Conservation (phyloP, 2,329 filamentous ascomycete species). For the Colletotrichum costaricense region DNA sequence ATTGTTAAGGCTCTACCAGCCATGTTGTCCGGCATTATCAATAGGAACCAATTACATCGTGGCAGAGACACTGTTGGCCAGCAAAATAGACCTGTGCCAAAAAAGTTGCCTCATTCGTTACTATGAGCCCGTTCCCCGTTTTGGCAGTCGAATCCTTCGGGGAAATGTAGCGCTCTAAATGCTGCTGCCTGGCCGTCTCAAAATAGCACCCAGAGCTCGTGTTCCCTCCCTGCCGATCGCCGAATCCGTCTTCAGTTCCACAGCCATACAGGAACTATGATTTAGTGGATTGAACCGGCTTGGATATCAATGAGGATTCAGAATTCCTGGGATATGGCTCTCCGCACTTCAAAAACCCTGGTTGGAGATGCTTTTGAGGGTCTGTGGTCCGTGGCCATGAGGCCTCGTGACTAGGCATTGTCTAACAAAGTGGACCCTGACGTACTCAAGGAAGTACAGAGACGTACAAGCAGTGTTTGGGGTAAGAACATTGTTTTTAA, state of each 20-base stretch:
- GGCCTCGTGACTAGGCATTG: background rate
- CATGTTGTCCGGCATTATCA: background rate
- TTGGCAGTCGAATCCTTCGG: conserved; percentile 16
- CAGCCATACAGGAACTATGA: background rate
- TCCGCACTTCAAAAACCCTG: background rate
- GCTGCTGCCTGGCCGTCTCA: conserved; percentile 24
- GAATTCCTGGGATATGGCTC: background rate
- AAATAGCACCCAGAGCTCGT: conserved; percentile 27
- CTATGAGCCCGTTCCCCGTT: background rate
- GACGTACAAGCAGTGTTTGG: background rate
- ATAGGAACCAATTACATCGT: background rate
- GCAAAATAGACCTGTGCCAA: background rate
- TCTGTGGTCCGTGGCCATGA: too few relatives aligned
- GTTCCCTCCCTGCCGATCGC: background rate
- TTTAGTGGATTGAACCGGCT: background rate
- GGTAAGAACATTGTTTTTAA: background rate
- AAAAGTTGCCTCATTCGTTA: background rate
- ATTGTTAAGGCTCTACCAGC: conserved; percentile 8
- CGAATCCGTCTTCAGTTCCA: background rate
- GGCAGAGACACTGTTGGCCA: background rate
- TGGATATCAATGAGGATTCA: background rate
- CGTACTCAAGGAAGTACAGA: background rate
- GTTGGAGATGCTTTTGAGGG: background rate
- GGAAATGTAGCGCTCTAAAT: conserved; percentile 15
- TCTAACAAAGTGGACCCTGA: background rate